These are phyloP conservation scores for Pisolithus albus DNA, from an alignment of 768 basidiomycete species.

Conservation along the genomic window DNA sequence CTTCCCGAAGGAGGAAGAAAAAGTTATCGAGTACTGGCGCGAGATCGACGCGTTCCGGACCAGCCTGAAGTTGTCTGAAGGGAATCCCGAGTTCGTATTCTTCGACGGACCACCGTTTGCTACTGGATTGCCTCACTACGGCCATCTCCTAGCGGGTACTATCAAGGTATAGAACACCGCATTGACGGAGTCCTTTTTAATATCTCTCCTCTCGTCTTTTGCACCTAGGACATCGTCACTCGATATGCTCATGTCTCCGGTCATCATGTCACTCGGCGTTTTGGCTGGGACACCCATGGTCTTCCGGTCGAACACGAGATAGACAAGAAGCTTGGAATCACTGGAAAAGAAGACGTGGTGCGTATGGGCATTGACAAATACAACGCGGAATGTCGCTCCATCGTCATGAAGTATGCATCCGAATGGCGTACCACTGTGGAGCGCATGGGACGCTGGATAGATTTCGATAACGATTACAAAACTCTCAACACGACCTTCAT, in stretches of 20 bases:
- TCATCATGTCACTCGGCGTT: constrained; percentile 85
- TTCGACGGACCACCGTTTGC: constrained; percentile 98
- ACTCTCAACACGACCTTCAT: constrained; percentile 90
- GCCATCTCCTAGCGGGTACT: constrained; percentile 87
- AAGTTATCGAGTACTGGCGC: constrained; percentile 85
- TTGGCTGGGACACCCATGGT: constrained; percentile 99
- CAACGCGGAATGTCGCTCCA: constrained; percentile 92
- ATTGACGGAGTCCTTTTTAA: constrained; percentile 4
- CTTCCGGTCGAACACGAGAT: constrained; percentile 99
- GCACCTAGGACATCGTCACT: constrained; percentile 88
- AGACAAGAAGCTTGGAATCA: constrained; percentile 92
- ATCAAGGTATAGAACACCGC: constrained; percentile 60
- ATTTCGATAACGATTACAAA: constrained; percentile 99
- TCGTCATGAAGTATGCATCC: constrained; percentile 93
- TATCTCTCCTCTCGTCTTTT: background rate
- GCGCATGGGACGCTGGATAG: constrained; percentile 99
- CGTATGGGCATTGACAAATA: constrained; percentile 95
- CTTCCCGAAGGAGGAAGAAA: constrained; percentile 85
- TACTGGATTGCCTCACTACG: constrained; percentile 94
- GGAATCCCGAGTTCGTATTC: constrained; percentile 86
- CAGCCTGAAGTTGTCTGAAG: constrained; percentile 86
- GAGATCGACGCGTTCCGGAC: constrained; percentile 98
- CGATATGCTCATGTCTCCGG: constrained; percentile 92
- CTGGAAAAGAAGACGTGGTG: constrained; percentile 88
- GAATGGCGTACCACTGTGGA: constrained; percentile 96